Percentiles rank a stretch among this genome's conserved stretches.
Evolutionary conservation across 345 rosid genomes (phyloP).

Genomic region (Reutealis trisperma): DNA sequence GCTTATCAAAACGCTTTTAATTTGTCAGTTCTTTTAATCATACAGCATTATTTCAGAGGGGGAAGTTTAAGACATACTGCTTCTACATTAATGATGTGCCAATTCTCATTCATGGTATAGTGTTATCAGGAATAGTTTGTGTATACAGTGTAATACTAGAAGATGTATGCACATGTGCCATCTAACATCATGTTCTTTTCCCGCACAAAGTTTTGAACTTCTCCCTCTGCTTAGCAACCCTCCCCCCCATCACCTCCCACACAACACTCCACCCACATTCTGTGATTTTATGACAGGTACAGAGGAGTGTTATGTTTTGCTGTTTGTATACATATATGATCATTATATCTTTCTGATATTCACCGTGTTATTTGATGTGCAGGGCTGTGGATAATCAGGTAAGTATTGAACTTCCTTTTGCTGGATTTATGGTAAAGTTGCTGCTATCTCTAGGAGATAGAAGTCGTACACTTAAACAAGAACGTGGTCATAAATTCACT

Average conservation of each 20-base stretch:
- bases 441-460: neutral
- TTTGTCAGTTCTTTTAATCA: neutral
- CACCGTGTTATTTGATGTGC: conserved; percentile 33
- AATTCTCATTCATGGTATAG: neutral
- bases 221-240: too few relatives aligned
- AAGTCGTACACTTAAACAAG: neutral
- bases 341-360: conserved; percentile 17
- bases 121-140: neutral
- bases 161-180: neutral
- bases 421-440: neutral
- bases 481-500: neutral
- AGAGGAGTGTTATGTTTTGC: neutral
- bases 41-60: neutral
- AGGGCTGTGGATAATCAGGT: conserved; percentile 98
- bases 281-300: conserved; percentile 5
- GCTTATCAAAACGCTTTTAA: neutral
- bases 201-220: neutral
- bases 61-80: neutral
- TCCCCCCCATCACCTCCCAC: too few relatives aligned
- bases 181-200: neutral
- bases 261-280: neutral
- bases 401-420: conserved; percentile 5
- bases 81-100: neutral
- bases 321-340: neutral
- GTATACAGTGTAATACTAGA: neutral